Evolutionary conservation across 495 filamentous ascomycete genomes (phyloP).

Genomic region (Talaromyces proteolyticus): DNA sequence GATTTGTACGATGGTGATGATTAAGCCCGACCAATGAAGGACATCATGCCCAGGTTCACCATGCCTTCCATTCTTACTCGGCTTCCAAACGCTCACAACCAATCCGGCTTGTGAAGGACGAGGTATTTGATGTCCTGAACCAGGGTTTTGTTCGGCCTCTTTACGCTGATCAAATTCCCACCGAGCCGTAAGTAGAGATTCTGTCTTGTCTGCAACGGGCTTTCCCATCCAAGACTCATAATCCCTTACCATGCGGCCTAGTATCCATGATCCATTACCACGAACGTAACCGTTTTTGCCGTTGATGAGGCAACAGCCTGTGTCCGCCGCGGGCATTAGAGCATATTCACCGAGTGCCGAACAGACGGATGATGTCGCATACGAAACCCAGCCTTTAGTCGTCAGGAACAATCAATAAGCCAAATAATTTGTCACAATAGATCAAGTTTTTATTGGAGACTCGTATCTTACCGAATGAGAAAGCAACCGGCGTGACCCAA

Average conservation of each 20-base stretch:
- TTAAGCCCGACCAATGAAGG: slow-evolving; percentile 28
- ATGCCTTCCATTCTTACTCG: not conserved
- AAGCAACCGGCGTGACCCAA: slow-evolving; percentile 38
- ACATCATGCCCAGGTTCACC: slow-evolving; percentile 14
- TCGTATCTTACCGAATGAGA: slow-evolving; percentile 41
- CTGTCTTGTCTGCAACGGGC: slow-evolving; percentile 8
- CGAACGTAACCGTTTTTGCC: slow-evolving; percentile 30
- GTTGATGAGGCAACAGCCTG: slow-evolving; percentile 33
- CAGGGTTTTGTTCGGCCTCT: slow-evolving; percentile 5
- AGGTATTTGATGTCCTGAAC: not conserved
- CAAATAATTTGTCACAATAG: not conserved
- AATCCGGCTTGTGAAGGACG: slow-evolving; percentile 14
- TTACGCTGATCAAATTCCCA: slow-evolving; percentile 10
- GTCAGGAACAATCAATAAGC: not conserved
- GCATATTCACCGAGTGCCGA: slow-evolving; percentile 36
- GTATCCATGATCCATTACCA: slow-evolving; percentile 40
- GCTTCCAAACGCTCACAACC: slow-evolving; percentile 13
- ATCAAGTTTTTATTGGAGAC: not conserved
- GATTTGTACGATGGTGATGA: slow-evolving; percentile 34
- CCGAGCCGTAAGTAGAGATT: slow-evolving; percentile 7
- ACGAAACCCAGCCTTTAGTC: slow-evolving; percentile 34
- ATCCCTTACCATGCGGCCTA: slow-evolving; percentile 45
- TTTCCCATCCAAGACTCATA: slow-evolving; percentile 31
- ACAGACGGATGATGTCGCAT: slow-evolving; percentile 32
- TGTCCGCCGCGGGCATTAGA: slow-evolving; percentile 25